Evolutionary conservation across 2,329 filamentous ascomycete genomes (phyloP), one percentile per base, ranked within the genome.

Genomic region (Botrytis medusae): DNA sequence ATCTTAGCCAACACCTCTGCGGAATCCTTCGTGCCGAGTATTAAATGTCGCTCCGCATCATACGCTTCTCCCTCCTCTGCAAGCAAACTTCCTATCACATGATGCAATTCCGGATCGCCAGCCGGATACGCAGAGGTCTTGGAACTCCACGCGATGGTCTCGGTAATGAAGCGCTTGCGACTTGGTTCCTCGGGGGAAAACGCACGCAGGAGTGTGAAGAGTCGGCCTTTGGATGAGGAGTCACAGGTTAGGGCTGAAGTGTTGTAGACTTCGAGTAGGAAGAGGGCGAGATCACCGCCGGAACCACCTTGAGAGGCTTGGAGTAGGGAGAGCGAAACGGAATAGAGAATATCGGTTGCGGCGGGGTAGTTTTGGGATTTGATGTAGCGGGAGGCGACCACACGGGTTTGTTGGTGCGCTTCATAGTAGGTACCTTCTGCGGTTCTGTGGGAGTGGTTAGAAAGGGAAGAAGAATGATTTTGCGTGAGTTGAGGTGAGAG

Each of bases 401-500:
- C 95, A 76, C 96, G 94, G 77, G 97, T 93, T 86, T 99, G 96
- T 84, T 99, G 96, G 84, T 98, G 95, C 74, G 96, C 96, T 88
- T 99, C 96, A 86, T 99, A 99, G 87, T 90, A 98, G 82, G 96
- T 92, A 80, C 95, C 95, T 83, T 97, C 94, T 77, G 90, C 87
- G 83, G 97, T 97, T 83, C 94, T 93, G 79, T 7, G n/a, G 25
- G n/a, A 5, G 16, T 22, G 34, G 34, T 54, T 29, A 18, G 74
- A 79, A 74, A 48, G 73, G 67, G 73, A 29, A 6, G 44, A 54
- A 51, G 2, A 44, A 42, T 59, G 25, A 44, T 69, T 59, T 37
- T 51, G 67, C 32, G 32, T 25, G 60, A 37, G 71, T 59, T 44
- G 69, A 44, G 40, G 57, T 40, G 60, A 20, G n/a, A 51, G 76